Evolutionary conservation across 2,329 filamentous ascomycete genomes (phyloP).

Genomic region (Cladosporium sp.): DNA sequence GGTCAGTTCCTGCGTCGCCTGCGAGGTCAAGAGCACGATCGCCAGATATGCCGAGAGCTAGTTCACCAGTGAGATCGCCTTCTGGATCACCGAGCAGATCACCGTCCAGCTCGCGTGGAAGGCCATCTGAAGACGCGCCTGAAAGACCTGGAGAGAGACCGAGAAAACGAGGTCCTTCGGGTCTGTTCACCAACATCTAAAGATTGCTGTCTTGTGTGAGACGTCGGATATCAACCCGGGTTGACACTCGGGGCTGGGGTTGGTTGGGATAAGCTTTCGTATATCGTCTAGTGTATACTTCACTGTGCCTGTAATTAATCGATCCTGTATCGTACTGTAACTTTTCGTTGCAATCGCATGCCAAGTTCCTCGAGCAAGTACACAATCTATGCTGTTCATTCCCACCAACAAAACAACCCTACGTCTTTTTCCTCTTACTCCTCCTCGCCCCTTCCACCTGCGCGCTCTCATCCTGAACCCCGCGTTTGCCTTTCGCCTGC

Average conservation of each 20-base stretch:
- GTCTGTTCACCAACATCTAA: slow-evolving; percentile 5
- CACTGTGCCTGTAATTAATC: background rate
- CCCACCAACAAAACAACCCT: too few relatives aligned
- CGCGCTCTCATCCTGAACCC: background rate
- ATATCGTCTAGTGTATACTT: background rate
- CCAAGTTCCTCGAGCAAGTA: background rate
- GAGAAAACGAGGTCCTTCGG: background rate
- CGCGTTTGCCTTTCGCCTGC: slow-evolving; percentile 10
- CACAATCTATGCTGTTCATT: background rate
- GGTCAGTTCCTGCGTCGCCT: background rate
- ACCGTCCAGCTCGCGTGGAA: background rate
- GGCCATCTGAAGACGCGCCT: background rate
- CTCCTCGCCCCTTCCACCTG: background rate
- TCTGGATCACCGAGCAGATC: background rate
- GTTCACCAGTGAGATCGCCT: background rate
- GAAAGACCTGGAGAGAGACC: background rate
- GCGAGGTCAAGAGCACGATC: background rate
- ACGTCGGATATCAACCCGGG: background rate
- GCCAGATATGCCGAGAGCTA: background rate
- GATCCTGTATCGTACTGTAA: background rate
- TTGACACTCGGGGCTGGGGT: background rate
- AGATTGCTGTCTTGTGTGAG: background rate
- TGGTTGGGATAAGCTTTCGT: background rate
- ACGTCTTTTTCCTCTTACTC: slow-evolving; percentile 4
- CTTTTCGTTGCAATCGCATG: background rate